phyloP scores from a whole-genome alignment of 805 yeast genomes.

The Ogataea haglerorum region DNA sequence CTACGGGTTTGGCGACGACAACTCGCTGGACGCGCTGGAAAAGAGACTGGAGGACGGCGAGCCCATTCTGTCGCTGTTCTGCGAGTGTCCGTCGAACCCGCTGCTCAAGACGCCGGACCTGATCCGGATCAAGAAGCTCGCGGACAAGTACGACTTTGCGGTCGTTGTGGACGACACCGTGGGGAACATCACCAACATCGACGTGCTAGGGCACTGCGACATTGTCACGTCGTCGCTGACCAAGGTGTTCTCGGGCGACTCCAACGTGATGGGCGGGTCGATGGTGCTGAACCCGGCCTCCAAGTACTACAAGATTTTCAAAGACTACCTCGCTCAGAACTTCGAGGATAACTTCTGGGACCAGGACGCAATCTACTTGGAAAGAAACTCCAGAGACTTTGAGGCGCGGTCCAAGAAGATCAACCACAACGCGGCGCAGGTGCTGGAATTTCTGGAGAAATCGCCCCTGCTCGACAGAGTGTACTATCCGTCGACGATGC shows the following conservation, averaged over 20 bases:
- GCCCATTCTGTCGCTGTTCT: constrained; percentile 70
- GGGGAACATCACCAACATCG: constrained; percentile 84
- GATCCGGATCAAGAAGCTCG: constrained; percentile 56
- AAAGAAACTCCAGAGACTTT: constrained; percentile 91
- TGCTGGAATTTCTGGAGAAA: constrained; percentile 49
- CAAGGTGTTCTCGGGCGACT: constrained; percentile 90
- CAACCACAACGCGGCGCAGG: constrained; percentile 53
- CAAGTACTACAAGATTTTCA: constrained; percentile 45
- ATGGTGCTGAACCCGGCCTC: constrained; percentile 72
- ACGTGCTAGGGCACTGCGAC: constrained; percentile 80
- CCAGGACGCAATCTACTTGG: constrained; percentile 89
- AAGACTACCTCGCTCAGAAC: constrained; percentile 45
- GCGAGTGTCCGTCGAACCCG: constrained; percentile 97
- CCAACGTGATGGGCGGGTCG: constrained; percentile 94
- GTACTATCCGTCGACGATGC: constrained; percentile 64
- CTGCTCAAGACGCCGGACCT: constrained; percentile 81
- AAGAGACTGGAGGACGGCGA: constrained; percentile 56
- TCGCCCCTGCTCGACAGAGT: constrained; percentile 57
- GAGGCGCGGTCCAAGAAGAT: constrained; percentile 55
- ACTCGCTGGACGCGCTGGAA: constrained; percentile 64
- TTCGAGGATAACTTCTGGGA: constrained; percentile 84
- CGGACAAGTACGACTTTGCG: constrained; percentile 68
- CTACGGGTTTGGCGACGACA: constrained; percentile 79
- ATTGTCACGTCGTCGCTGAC: constrained; percentile 83
- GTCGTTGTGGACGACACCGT: constrained; percentile 92